phyloP scores from a whole-genome alignment of 2,329 filamentous ascomycete species.

The Thielaviopsis cerberus region DNA sequence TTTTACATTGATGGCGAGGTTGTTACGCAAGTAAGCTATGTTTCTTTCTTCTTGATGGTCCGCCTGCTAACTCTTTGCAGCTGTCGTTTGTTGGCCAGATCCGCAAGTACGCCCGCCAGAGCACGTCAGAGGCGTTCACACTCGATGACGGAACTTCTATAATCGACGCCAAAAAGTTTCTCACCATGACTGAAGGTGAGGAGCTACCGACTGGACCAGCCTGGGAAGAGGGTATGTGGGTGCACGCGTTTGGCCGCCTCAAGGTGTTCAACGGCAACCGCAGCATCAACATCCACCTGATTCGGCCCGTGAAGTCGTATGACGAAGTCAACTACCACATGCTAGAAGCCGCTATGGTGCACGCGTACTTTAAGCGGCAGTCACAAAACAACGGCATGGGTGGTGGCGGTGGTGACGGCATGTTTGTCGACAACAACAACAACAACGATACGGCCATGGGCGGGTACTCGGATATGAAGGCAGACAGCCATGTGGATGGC shows the following conservation, averaged over 20 bases:
- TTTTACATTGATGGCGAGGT: conserved; percentile 68
- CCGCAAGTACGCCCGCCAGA: conserved; percentile 65
- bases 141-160: conserved; percentile 87
- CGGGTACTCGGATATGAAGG: conserved; percentile 13
- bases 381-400: conserved; percentile 25
- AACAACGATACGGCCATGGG: conserved; percentile 14
- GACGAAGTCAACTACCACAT: conserved; percentile 91
- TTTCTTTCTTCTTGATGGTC: too few relatives aligned
- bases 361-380: conserved; percentile 65
- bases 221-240: conserved; percentile 57
- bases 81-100: conserved; percentile 76
- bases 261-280: conserved; percentile 71
- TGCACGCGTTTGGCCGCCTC: conserved; percentile 68
- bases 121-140: conserved; percentile 80
- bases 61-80: too few relatives aligned
- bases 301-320: conserved; percentile 63
- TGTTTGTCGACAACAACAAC: conserved; percentile 38
- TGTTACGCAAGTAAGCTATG: conserved; percentile 35
- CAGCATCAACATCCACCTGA: conserved; percentile 60
- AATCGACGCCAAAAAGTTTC: conserved; percentile 70
- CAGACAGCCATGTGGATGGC: too few relatives aligned
- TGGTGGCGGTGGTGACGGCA: conserved; percentile 27
- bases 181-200: conserved; percentile 20
- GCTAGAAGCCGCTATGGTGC: conserved; percentile 74
- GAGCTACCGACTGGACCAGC: conserved; percentile 25